Percentiles rank a stretch among this genome's conserved stretches.
Evolutionary conservation across 352 stramenopile genomes (phyloP).

Genomic region (Phytophthora multivora): DNA sequence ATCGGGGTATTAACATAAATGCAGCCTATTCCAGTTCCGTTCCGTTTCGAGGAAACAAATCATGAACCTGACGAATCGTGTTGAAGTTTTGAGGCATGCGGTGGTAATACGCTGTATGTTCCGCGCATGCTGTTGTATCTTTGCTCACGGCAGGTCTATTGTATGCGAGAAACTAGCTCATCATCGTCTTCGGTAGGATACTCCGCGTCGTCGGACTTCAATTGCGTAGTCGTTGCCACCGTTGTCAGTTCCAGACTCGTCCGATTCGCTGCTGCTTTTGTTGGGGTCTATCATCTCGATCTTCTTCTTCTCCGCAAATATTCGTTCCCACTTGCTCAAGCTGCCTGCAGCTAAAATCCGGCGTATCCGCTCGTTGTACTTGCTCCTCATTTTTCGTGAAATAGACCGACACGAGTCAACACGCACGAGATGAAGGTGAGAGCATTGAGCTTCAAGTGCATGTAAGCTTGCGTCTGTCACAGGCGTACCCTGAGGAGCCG

Average conservation of each 20-base stretch:
- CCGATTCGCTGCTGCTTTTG: conserved; percentile 43
- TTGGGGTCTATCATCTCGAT: conserved; percentile 39
- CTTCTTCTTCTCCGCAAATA: conserved; percentile 44
- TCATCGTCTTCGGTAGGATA: conserved; percentile 17
- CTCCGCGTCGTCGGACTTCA: conserved; percentile 17
- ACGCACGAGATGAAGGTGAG: conserved; percentile 54
- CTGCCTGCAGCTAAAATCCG: conserved; percentile 19
- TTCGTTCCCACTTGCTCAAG: conserved; percentile 40
- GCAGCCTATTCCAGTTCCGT: conserved; percentile 70
- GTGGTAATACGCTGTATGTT: not conserved
- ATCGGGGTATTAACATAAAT: conserved; percentile 60
- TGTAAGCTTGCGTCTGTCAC: conserved; percentile 54
- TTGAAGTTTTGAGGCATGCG: not conserved
- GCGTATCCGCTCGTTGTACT: conserved; percentile 37
- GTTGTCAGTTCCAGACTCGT: conserved; percentile 30
- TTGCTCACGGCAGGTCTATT: not conserved
- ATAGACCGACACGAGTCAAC: conserved; percentile 75
- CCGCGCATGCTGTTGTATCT: not conserved
- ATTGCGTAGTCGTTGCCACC: conserved; percentile 27
- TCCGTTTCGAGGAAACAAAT: conserved; percentile 47
- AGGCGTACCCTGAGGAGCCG: conserved; percentile 32
- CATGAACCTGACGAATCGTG: conserved; percentile 19
- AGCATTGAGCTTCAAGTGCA: conserved; percentile 44
- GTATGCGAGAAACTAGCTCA: not conserved
- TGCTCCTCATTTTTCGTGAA: conserved; percentile 50